Percentiles rank a stretch among this genome's conserved stretches.
Evolutionary conservation across 2,329 filamentous ascomycete genomes (phyloP).

Genomic region (Ophiostoma piceae): DNA sequence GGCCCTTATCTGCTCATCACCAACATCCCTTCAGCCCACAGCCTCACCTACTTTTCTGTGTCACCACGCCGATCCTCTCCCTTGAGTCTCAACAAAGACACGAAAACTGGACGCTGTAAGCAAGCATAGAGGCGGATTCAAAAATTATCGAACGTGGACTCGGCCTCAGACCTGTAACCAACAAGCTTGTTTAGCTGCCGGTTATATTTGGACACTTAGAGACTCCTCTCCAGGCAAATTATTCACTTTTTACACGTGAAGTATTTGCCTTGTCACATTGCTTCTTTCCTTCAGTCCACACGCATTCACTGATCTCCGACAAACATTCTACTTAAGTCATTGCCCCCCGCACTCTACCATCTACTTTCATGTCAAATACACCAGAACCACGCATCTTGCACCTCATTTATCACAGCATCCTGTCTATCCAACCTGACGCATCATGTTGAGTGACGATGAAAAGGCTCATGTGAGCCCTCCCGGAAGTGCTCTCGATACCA

Average conservation of each 20-base stretch:
- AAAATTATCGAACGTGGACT: not conserved
- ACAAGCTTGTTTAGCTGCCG: not conserved
- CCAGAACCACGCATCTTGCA: too few species aligned
- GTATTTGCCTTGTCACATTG: not conserved
- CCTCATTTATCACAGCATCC: not conserved
- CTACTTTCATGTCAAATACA: not conserved
- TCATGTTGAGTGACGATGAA: conserved; percentile 27
- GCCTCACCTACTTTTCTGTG: conserved; percentile 13
- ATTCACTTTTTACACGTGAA: not conserved
- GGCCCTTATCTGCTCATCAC: not conserved
- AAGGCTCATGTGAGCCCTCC: conserved; percentile 24
- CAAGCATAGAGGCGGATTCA: not conserved
- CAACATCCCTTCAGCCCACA: not conserved
- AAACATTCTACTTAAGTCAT: not conserved
- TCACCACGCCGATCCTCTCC: not conserved
- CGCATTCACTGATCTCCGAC: not conserved
- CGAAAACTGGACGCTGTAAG: not conserved
- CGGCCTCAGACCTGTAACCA: too few species aligned
- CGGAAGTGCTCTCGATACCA: conserved; percentile 11
- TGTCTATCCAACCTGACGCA: not conserved
- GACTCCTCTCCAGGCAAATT: not conserved
- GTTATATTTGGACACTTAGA: not conserved
- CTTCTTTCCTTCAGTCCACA: not conserved
- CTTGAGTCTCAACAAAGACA: not conserved
- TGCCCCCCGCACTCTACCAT: not conserved